Percentiles rank a stretch among this genome's conserved stretches.
Evolutionary conservation across 1,284 basidiomycete genomes (phyloP).

Genomic region (Microbotryum lychnidis-dioicae): DNA sequence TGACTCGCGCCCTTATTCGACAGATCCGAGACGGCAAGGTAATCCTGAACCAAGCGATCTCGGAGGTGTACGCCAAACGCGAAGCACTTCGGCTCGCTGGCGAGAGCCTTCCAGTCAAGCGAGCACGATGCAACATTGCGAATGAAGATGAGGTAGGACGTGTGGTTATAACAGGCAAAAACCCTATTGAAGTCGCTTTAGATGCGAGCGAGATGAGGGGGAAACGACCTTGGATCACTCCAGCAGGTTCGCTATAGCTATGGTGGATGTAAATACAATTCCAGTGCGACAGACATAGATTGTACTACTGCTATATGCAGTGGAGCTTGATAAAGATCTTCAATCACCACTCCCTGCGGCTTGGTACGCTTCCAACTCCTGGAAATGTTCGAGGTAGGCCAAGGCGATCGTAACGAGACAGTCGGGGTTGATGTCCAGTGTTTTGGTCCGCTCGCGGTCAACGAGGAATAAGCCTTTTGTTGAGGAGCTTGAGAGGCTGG

Average conservation of each 20-base stretch:
- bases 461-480: not conserved
- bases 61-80: conserved; percentile 22
- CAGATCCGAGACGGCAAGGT: conserved; percentile 20
- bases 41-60: conserved; percentile 14
- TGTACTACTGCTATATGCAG: too few relatives aligned
- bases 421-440: not conserved
- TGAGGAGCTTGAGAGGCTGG: not conserved
- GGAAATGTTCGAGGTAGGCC: conserved; percentile 1
- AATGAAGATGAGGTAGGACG: too few relatives aligned
- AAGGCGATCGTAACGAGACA: not conserved
- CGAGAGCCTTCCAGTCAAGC: not conserved
- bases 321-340: too few relatives aligned
- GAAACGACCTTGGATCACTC: too few relatives aligned
- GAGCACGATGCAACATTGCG: not conserved
- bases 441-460: not conserved
- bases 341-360: not conserved
- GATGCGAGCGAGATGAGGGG: too few relatives aligned
- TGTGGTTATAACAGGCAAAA: too few relatives aligned
- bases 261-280: too few relatives aligned
- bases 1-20: not conserved
- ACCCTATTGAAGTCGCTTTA: too few relatives aligned
- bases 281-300: too few relatives aligned
- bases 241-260: too few relatives aligned
- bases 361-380: not conserved
- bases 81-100: conserved; percentile 11